Conservation (phyloP, 192 early-diverging fungal genomes). For the Borealophlyctis nickersoniae region DNA sequence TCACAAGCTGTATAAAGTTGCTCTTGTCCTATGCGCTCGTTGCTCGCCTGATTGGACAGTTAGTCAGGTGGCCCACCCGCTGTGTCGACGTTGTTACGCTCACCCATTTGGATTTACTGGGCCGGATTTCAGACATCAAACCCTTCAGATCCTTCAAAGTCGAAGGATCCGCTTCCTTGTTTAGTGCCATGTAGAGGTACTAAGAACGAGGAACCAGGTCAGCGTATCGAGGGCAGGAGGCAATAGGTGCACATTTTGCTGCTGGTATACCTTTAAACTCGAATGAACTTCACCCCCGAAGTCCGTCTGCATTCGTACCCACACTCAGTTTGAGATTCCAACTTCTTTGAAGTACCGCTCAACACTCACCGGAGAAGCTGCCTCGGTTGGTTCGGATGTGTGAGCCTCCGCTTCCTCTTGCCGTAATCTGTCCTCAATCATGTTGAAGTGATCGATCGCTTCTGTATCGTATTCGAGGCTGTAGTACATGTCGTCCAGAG, state of each 20-base stretch:
- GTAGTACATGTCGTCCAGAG: conserved; percentile 64
- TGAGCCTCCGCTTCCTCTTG: neutral
- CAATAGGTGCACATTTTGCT: neutral
- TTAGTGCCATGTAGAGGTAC: conserved; percentile 74
- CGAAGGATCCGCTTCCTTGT: conserved; percentile 57
- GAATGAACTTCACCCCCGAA: conserved; percentile 7
- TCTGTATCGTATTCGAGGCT: conserved; percentile 64
- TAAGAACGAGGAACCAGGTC: conserved; percentile 31
- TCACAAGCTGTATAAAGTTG: conserved; percentile 89
- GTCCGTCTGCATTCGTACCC: neutral
- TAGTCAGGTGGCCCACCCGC: neutral
- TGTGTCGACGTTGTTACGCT: conserved; percentile 4
- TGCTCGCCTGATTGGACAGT: conserved; percentile 54
- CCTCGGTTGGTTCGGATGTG: neutral
- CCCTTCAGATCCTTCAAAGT: conserved; percentile 61
- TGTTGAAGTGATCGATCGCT: conserved; percentile 50
- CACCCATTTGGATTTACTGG: conserved; percentile 83
- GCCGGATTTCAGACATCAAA: conserved; percentile 73
- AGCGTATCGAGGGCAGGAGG: neutral
- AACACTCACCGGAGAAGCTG: neutral
- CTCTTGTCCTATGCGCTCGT: conserved; percentile 83
- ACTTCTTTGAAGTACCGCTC: neutral
- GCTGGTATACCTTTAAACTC: conserved; percentile 30
- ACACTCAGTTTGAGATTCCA: neutral
- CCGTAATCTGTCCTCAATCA: conserved; percentile 1